Percentiles rank a stretch among this genome's conserved stretches.
Conservation (phyloP, 2,329 filamentous ascomycete species). For the Capronia coronata region DNA sequence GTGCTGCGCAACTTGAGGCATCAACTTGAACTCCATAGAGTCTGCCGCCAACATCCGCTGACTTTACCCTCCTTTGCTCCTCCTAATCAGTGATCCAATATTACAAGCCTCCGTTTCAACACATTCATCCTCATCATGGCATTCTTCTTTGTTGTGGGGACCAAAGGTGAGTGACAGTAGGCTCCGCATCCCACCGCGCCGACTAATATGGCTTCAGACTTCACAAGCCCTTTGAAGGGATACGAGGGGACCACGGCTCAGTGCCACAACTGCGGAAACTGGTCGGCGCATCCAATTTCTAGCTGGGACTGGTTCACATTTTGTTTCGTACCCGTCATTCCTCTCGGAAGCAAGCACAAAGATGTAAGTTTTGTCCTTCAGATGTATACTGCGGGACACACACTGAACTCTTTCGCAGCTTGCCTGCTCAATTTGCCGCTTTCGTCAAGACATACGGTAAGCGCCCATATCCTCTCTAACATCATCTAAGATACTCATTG, state of each 20-base stretch:
- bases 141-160: slow-evolving; percentile 26
- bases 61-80: not conserved
- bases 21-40: slow-evolving; percentile 1
- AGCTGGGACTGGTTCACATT: slow-evolving; percentile 44
- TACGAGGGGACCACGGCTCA: slow-evolving; percentile 43
- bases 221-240: slow-evolving; percentile 40
- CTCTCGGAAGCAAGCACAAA: slow-evolving; percentile 32
- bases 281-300: slow-evolving; percentile 40
- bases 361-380: slow-evolving; percentile 16
- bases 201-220: slow-evolving; percentile 33
- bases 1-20: too few species aligned
- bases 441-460: slow-evolving; percentile 27
- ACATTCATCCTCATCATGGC: slow-evolving; percentile 15
- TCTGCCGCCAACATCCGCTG: not conserved
- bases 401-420: slow-evolving; percentile 13
- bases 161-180: slow-evolving; percentile 13
- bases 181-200: not conserved
- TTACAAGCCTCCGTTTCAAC: not conserved
- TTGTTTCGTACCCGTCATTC: slow-evolving; percentile 38
- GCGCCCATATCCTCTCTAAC: not conserved
- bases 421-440: slow-evolving; percentile 27
- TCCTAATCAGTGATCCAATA: not conserved
- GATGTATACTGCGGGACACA: not conserved
- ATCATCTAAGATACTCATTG: not conserved
- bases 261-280: slow-evolving; percentile 44